These are phyloP conservation scores for Botrytis squamosa DNA, from an alignment of 2,329 filamentous ascomycete genomes.

Conservation along the genomic window DNA sequence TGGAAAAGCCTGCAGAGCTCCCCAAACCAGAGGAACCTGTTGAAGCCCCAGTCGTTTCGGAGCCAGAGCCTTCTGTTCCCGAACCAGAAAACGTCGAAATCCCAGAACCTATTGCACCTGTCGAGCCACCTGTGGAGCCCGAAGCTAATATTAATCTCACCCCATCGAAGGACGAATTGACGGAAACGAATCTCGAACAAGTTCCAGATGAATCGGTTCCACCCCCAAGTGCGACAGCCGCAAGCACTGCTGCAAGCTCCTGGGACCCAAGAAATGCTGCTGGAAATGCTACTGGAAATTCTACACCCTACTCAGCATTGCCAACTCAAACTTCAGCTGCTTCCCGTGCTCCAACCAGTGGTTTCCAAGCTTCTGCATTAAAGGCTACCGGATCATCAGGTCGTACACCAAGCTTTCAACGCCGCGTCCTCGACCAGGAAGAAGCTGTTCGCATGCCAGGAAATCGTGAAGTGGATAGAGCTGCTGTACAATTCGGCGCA, in stretches of 20 bases:
- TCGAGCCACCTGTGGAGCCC: slow-evolving; percentile 31
- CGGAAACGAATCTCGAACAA: slow-evolving; percentile 88
- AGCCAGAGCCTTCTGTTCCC: slow-evolving; percentile 44
- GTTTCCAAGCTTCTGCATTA: slow-evolving; percentile 75
- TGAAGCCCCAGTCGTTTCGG: slow-evolving; percentile 35
- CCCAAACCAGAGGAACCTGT: slow-evolving; percentile 31
- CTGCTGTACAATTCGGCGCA: slow-evolving; percentile 93
- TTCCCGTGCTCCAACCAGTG: slow-evolving; percentile 59
- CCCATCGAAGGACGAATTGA: slow-evolving; percentile 79
- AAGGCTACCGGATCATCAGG: slow-evolving; percentile 66
- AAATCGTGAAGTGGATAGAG: slow-evolving; percentile 89
- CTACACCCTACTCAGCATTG: slow-evolving; percentile 64
- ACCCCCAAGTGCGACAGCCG: slow-evolving; percentile 75
- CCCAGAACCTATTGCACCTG: slow-evolving; percentile 38
- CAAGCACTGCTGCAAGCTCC: slow-evolving; percentile 85
- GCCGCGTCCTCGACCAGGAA: slow-evolving; percentile 88
- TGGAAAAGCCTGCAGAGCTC: slow-evolving; percentile 35
- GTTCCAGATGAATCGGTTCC: slow-evolving; percentile 79
- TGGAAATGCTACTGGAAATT: slow-evolving; percentile 55
- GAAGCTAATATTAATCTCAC: slow-evolving; percentile 53
- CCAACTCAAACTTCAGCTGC: slow-evolving; percentile 57
- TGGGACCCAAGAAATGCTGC: slow-evolving; percentile 67
- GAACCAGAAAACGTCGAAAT: slow-evolving; percentile 38
- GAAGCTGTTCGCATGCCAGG: slow-evolving; percentile 98
- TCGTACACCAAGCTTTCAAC: slow-evolving; percentile 77